Percentiles rank a stretch among this genome's conserved stretches.
Evolutionary conservation across 345 rosid species (phyloP).

Genomic region (Nephelium lappaceum): DNA sequence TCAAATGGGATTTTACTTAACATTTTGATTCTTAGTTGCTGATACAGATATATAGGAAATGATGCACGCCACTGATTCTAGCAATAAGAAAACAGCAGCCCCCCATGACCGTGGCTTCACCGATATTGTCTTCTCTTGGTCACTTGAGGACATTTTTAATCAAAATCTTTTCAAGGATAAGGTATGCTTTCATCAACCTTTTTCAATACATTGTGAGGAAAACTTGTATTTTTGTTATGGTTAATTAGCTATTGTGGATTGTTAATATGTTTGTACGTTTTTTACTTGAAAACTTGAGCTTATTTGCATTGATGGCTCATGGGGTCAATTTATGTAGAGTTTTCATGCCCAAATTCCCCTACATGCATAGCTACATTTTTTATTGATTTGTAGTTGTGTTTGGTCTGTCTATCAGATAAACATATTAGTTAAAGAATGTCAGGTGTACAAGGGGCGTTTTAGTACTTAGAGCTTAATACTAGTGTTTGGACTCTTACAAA

Average conservation of each 20-base stretch:
- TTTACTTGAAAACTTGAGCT: neutral
- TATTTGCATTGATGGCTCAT: neutral
- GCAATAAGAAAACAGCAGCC: neutral
- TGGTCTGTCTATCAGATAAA: neutral
- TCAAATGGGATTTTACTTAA: neutral
- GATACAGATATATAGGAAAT: neutral
- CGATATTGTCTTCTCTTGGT: neutral
- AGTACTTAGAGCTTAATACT: too few relatives aligned
- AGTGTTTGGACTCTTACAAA: neutral
- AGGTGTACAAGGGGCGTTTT: neutral
- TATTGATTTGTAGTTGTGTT: neutral
- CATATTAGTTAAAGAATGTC: neutral
- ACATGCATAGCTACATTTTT: neutral
- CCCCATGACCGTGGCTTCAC: neutral
- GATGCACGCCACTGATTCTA: neutral
- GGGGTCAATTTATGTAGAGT: neutral
- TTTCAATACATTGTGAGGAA: neutral
- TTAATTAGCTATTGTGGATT: too few relatives aligned
- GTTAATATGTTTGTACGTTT: neutral
- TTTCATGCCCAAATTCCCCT: neutral
- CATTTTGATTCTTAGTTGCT: neutral
- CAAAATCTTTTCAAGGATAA: neutral
- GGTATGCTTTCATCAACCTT: neutral
- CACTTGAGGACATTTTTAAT: neutral
- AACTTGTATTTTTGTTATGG: neutral